phyloP scores from a whole-genome alignment of 306 rosid genomes.

The Glycine latifolia region DNA sequence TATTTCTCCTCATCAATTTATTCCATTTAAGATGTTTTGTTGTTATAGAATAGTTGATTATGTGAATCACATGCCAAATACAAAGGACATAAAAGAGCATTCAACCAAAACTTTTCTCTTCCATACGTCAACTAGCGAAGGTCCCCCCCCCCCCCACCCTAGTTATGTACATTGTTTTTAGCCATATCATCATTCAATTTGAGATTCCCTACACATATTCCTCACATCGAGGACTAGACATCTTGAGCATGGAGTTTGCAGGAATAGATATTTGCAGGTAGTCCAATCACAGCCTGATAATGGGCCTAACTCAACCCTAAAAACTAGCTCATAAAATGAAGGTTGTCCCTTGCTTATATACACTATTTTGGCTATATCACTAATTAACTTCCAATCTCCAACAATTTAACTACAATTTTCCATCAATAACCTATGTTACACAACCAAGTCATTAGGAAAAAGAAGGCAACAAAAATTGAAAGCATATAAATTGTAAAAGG shows the following conservation, averaged over 20 bases:
- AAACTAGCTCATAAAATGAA: background rate
- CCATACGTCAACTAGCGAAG: background rate
- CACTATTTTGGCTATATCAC: background rate
- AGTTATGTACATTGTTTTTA: background rate
- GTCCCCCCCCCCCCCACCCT: background rate
- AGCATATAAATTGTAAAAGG: background rate
- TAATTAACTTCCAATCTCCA: background rate
- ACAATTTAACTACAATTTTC: constrained; percentile 4
- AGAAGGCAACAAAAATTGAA: background rate
- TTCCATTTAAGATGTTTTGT: constrained; percentile 14
- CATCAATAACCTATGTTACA: background rate
- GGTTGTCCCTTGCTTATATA: background rate
- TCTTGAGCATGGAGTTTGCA: background rate
- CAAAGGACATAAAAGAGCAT: constrained; percentile 6
- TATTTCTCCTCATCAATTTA: background rate
- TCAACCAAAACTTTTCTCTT: constrained; percentile 3
- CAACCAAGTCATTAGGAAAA: background rate
- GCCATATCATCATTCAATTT: background rate
- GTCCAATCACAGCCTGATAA: background rate
- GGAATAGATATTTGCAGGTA: background rate
- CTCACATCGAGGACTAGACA: too few relatives aligned
- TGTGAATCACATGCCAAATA: background rate
- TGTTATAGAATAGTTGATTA: background rate
- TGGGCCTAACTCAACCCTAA: background rate
- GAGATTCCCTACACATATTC: background rate